Conservation (phyloP, 768 basidiomycete genomes). For the Rhizopogon sp. region DNA sequence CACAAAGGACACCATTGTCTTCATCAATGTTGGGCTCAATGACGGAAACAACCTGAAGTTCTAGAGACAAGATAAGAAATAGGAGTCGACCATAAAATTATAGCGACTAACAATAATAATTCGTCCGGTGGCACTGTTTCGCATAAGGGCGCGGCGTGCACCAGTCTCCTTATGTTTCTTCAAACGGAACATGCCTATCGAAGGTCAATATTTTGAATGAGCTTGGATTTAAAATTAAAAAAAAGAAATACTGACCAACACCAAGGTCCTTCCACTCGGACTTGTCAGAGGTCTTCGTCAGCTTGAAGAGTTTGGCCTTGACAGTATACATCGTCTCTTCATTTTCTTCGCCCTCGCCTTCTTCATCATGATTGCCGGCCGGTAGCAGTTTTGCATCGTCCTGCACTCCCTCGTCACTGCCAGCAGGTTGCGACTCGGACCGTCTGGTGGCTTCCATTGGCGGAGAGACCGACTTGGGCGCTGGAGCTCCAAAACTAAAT, state of each 20-base stretch:
- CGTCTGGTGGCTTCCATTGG: conserved; percentile 18
- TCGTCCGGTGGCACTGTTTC: conserved; percentile 73
- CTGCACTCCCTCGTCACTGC: conserved; percentile 22
- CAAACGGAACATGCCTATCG: conserved; percentile 57
- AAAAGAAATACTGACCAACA: conserved; percentile 41
- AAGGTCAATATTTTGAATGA: neutral
- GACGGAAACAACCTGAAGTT: conserved; percentile 68
- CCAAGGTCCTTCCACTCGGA: conserved; percentile 64
- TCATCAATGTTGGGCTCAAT: conserved; percentile 47
- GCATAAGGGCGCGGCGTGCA: conserved; percentile 56
- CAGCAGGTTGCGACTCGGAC: conserved; percentile 24
- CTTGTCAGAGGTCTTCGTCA: conserved; percentile 45
- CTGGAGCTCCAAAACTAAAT: conserved; percentile 20
- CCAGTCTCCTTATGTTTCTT: conserved; percentile 69
- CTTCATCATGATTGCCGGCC: conserved; percentile 48
- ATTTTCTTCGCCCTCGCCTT: conserved; percentile 79
- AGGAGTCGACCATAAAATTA: neutral
- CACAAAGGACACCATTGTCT: conserved; percentile 57
- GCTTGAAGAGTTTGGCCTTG: conserved; percentile 57
- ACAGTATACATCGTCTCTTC: conserved; percentile 62
- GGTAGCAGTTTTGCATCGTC: conserved; percentile 15
- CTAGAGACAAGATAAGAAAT: conserved; percentile 32
- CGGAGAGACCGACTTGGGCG: conserved; percentile 18
- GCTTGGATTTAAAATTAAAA: neutral
- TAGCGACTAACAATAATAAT: conserved; percentile 57